phyloP scores from a whole-genome alignment of 306 rosid species.

The Alnus glutinosa region DNA sequence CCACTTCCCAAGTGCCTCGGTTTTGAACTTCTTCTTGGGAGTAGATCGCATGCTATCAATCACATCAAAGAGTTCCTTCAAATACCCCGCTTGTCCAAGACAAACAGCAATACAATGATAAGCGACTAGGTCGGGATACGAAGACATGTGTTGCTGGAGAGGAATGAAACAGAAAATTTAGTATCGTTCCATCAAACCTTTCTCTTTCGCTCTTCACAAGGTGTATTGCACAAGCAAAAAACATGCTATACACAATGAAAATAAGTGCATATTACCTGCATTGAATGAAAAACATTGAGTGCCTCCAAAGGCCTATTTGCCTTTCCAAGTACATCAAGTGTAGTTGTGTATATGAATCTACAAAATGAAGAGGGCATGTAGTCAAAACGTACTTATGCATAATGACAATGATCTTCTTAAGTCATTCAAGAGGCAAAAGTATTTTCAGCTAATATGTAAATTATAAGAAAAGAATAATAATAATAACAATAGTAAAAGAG shows the following conservation, averaged over 20 bases:
- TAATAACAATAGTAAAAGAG: background rate
- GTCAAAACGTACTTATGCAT: conserved; percentile 1
- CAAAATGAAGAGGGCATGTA: conserved; percentile 10
- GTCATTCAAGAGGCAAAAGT: background rate
- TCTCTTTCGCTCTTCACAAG: conserved; percentile 20
- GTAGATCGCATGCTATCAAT: conserved; percentile 84
- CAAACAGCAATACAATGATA: conserved; percentile 86
- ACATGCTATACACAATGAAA: conserved; percentile 12
- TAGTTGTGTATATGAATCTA: conserved; percentile 82
- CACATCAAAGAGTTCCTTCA: conserved; percentile 90
- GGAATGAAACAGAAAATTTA: conserved; percentile 33
- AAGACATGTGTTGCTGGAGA: conserved; percentile 83
- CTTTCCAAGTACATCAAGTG: conserved; percentile 89
- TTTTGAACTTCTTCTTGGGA: conserved; percentile 76
- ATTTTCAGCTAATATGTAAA: background rate
- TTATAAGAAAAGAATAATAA: background rate
- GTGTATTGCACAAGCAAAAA: conserved; percentile 21
- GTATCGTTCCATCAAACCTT: conserved; percentile 13
- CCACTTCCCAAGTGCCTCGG: conserved; percentile 75
- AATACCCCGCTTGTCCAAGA: conserved; percentile 93
- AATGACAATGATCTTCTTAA: conserved; percentile 4
- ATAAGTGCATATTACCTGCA: conserved; percentile 60
- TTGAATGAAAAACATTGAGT: conserved; percentile 69
- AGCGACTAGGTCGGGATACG: conserved; percentile 92
- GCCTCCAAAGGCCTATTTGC: conserved; percentile 94